Conservation (phyloP, 2,329 filamentous ascomycete genomes). For the Beauveria medogensis region DNA sequence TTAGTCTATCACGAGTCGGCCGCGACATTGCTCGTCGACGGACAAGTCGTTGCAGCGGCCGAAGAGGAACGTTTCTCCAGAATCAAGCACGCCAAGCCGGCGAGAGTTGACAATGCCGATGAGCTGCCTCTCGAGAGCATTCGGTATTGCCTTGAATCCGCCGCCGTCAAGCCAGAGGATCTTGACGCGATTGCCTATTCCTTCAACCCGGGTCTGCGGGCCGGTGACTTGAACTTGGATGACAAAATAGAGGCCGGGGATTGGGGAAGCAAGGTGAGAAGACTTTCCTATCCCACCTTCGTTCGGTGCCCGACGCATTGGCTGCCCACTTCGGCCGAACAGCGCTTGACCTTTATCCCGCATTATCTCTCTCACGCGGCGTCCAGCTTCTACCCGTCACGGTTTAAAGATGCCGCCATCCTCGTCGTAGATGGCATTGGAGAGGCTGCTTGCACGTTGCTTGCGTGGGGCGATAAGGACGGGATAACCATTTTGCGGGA, state of each 20-base stretch:
- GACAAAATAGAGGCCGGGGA: not conserved
- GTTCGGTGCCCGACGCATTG: not conserved
- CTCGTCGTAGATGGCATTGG: slow-evolving; percentile 2
- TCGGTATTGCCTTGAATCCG: not conserved
- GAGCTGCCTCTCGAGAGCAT: slow-evolving; percentile 2
- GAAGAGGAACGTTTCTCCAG: slow-evolving; percentile 1
- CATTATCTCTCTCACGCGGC: too few species aligned
- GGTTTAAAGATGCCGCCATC: not conserved
- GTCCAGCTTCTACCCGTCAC: slow-evolving; percentile 2
- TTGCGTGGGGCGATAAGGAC: slow-evolving; percentile 11
- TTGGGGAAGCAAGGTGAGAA: not conserved
- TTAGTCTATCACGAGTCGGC: slow-evolving; percentile 3
- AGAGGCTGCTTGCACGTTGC: not conserved
- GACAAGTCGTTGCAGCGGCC: not conserved
- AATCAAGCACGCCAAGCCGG: slow-evolving; percentile 3
- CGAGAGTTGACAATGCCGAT: not conserved
- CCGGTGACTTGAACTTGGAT: not conserved
- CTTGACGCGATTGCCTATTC: not conserved
- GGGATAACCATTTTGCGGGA: slow-evolving; percentile 14
- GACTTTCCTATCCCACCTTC: not conserved
- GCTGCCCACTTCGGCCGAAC: not conserved
- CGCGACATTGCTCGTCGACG: not conserved
- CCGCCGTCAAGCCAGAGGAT: not conserved
- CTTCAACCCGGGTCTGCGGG: slow-evolving; percentile 1
- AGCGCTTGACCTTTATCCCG: too few species aligned